phyloP scores from a whole-genome alignment of 2,329 filamentous ascomycete genomes.

The Fusarium newnesense region DNA sequence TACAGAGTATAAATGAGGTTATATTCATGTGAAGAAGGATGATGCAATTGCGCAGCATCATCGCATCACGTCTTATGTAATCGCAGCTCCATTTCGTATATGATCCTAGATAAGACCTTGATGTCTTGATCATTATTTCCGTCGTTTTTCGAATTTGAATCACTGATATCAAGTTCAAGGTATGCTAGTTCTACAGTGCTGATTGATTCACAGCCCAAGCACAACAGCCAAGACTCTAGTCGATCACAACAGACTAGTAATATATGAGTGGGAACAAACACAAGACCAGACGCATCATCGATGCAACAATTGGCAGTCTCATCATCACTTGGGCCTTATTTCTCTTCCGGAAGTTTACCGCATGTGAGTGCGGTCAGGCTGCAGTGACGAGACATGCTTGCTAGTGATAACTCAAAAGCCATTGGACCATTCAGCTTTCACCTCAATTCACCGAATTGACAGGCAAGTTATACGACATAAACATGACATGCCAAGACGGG shows the following conservation, averaged over 20 bases:
- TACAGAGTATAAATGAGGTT: background rate
- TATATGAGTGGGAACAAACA: background rate
- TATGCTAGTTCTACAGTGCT: background rate
- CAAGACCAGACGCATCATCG: slow-evolving; percentile 2
- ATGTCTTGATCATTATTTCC: background rate
- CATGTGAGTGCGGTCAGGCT: background rate
- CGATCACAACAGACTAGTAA: background rate
- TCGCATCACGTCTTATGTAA: slow-evolving; percentile 32
- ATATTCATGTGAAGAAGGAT: slow-evolving; percentile 22
- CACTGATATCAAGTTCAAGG: background rate
- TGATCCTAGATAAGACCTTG: background rate
- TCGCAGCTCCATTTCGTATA: background rate
- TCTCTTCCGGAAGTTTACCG: slow-evolving; percentile 21
- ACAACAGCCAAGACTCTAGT: background rate
- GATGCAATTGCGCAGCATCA: slow-evolving; percentile 19
- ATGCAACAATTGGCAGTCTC: background rate
- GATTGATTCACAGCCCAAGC: background rate
- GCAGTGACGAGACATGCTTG: background rate
- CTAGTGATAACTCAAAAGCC: background rate
- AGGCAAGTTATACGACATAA: background rate
- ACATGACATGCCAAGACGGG: slow-evolving; percentile 17
- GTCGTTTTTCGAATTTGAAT: background rate
- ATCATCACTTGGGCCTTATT: slow-evolving; percentile 14
- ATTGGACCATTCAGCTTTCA: slow-evolving; percentile 16
- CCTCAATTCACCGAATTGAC: slow-evolving; percentile 28